These are phyloP conservation scores for Schizochytrium sp. DNA, from an alignment of 108 stramenopile genomes.

Conservation along the genomic window DNA sequence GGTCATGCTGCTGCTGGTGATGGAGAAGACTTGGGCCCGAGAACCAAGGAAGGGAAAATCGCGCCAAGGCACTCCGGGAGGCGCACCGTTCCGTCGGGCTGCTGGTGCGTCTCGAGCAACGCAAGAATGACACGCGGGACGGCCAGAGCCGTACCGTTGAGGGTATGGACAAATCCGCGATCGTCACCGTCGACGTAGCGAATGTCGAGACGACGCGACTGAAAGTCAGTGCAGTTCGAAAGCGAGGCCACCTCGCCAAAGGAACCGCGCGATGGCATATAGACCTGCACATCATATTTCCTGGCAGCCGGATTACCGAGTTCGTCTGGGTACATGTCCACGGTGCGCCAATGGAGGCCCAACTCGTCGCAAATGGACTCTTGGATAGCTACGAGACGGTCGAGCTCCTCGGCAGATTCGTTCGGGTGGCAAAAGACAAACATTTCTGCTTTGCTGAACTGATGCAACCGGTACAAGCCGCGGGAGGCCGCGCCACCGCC, in stretches of 20 bases:
- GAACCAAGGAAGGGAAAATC: not conserved
- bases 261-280: slow-evolving; percentile 80
- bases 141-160: slow-evolving; percentile 94
- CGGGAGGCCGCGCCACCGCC: slow-evolving; percentile 84
- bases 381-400: slow-evolving; percentile 70
- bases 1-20: no score
- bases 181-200: slow-evolving; percentile 78
- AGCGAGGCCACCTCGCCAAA: slow-evolving; percentile 90
- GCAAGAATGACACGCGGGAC: slow-evolving; percentile 91
- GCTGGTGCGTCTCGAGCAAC: slow-evolving; percentile 93
- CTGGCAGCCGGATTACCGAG: slow-evolving; percentile 82
- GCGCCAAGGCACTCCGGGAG: slow-evolving; percentile 45
- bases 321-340: slow-evolving; percentile 87
- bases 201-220: slow-evolving; percentile 83
- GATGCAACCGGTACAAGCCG: slow-evolving; percentile 92
- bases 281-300: slow-evolving; percentile 96
- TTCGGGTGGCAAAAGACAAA: slow-evolving; percentile 80
- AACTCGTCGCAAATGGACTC: slow-evolving; percentile 71
- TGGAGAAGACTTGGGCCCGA: not conserved
- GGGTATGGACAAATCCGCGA: slow-evolving; percentile 79
- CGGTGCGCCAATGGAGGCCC: slow-evolving; percentile 80
- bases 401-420: slow-evolving; percentile 69
- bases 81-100: slow-evolving; percentile 71
- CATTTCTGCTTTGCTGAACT: slow-evolving; percentile 95
- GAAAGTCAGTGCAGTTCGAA: slow-evolving; percentile 90